phyloP scores from a whole-genome alignment of 352 stramenopile species.

The Phytophthora kernoviae region DNA sequence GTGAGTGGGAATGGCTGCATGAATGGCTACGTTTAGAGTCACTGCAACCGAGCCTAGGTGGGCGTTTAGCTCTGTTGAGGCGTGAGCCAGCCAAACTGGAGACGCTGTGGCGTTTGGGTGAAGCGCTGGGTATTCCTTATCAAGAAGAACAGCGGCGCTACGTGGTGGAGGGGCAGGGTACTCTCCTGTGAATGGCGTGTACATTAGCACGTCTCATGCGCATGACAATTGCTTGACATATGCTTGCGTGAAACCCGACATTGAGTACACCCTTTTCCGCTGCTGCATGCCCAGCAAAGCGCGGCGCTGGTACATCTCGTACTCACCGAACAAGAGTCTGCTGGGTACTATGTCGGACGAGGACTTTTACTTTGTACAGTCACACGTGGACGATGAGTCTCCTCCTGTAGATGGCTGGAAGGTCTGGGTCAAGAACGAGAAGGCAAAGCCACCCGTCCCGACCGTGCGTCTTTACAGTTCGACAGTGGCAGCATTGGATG shows the following conservation, averaged over 20 bases:
- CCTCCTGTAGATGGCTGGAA: conserved; percentile 85
- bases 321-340: conserved; percentile 90
- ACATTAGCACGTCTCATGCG: conserved; percentile 82
- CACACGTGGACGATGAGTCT: conserved; percentile 78
- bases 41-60: conserved; percentile 77
- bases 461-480: conserved; percentile 76
- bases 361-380: conserved; percentile 89
- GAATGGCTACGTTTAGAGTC: conserved; percentile 89
- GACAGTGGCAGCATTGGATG: conserved; percentile 48
- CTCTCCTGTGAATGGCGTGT: conserved; percentile 93
- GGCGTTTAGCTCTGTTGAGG: conserved; percentile 61
- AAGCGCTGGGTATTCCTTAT: conserved; percentile 66
- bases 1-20: conserved; percentile 85
- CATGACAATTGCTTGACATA: conserved; percentile 85
- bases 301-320: conserved; percentile 98
- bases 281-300: conserved; percentile 98
- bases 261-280: conserved; percentile 95
- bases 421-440: conserved; percentile 89
- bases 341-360: conserved; percentile 87
- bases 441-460: conserved; percentile 60
- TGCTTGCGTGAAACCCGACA: conserved; percentile 59
- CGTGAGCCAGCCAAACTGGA: conserved; percentile 82
- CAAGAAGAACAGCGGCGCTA: conserved; percentile 84
- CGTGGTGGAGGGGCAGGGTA: conserved; percentile 91
- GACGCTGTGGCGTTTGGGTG: conserved; percentile 64